phyloP scores from a whole-genome alignment of 108 stramenopile species.

The Mayamaea pseudoterrestris region DNA sequence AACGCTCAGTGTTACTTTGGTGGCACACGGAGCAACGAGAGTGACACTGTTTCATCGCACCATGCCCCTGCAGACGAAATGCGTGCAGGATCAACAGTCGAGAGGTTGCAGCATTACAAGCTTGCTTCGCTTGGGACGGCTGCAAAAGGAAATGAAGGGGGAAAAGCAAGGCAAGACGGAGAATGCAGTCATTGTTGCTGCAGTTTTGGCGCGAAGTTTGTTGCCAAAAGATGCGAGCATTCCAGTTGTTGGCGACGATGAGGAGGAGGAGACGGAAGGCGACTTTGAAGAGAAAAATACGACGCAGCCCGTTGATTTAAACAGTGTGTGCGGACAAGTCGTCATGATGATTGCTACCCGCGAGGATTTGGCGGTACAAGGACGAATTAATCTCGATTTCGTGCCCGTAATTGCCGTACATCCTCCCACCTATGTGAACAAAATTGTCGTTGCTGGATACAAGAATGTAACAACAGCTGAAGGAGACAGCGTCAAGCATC shows the following conservation, averaged over 20 bases:
- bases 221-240: conserved; percentile 19
- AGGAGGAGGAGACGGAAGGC: conserved; percentile 17
- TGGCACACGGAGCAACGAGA: conserved; percentile 32
- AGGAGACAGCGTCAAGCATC: conserved; percentile 4
- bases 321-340: conserved; percentile 33
- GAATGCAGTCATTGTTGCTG: conserved; percentile 53
- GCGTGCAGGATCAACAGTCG: too few relatives aligned
- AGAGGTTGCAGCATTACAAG: conserved; percentile 28
- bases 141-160: conserved; percentile 32
- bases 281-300: conserved; percentile 1
- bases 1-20: conserved; percentile 39
- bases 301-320: conserved; percentile 9
- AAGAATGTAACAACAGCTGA: conserved; percentile 11
- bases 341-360: conserved; percentile 53
- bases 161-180: conserved; percentile 56
- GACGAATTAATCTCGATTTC: conserved; percentile 50
- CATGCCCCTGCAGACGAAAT: conserved; percentile 30
- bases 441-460: conserved; percentile 59
- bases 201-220: conserved; percentile 32
- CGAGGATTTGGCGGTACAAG: conserved; percentile 34
- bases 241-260: conserved; percentile 28
- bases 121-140: conserved; percentile 54
- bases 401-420: conserved; percentile 50
- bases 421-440: conserved; percentile 81
- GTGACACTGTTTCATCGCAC: conserved; percentile 49